Evolutionary conservation across 2,329 filamentous ascomycete species (phyloP), one percentile per base, ranked within the genome.

Genomic region (Neurospora sp.): DNA sequence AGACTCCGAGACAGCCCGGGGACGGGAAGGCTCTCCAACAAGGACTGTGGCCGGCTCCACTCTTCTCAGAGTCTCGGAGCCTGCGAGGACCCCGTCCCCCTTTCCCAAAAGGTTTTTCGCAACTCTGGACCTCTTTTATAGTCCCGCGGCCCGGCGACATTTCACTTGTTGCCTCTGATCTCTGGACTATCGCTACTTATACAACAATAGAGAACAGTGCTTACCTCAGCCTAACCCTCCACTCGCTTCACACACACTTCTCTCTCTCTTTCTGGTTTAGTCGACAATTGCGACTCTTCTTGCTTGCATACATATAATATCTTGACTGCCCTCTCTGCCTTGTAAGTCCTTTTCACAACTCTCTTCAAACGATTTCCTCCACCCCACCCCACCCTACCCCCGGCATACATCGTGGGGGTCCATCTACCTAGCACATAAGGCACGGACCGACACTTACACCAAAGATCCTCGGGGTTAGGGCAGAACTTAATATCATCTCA

Each of bases 231-330:
- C 43, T 52, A 52, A 52, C 19, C 19, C 43, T 52, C 19, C 43
- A 52, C 43, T 52, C 43, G 19, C 43, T 52, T 19, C 19, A 23
- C 46, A 17, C 23, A 58, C 46, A 33, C 46, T 58, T 58, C 13
- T 33, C 46, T 58, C 33, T 52, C 36, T 68, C 62, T 66, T 58
- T 70, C 68, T 52, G 28, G 67, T 71, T 17, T 42, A 66, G 67
- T 68, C 52, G 23, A 36, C 23, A 62, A 62, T n/a, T 62, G 52
- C 13, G 52, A 33, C 23, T 62, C 3, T 62, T 33, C 23, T 62
- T 33, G 52, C 23, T 33, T 62, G 3, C 52, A 36, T 62, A 62
- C 52, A 17, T 62, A 62, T 62, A 62, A 62, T 62, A n/a, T 62
- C 52, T 36, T 17, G 8, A 10, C 52, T 17, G 23, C 52, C 28